Conservation (phyloP, 2,329 filamentous ascomycete species). For the Botrytis galanthina region DNA sequence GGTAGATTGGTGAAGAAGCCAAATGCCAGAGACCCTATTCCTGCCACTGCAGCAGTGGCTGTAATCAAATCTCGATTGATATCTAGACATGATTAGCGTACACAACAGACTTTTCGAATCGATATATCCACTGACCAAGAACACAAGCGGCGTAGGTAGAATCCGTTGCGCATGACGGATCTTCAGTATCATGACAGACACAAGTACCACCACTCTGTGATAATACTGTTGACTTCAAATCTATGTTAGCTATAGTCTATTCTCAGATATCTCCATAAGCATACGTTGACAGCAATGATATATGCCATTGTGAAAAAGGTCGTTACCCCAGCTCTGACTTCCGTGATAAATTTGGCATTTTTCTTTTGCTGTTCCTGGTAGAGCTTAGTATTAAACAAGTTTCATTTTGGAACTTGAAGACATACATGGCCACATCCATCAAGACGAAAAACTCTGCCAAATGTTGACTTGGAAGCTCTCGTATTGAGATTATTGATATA, state of each 20-base stretch:
- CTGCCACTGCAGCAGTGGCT: slow-evolving; percentile 76
- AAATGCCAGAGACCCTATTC: slow-evolving; percentile 72
- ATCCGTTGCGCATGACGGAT: slow-evolving; percentile 34
- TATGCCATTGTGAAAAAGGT: slow-evolving; percentile 83
- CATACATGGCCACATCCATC: slow-evolving; percentile 67
- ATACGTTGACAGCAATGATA: slow-evolving; percentile 72
- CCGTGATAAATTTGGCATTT: slow-evolving; percentile 69
- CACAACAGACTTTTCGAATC: no score
- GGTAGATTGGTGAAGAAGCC: slow-evolving; percentile 80
- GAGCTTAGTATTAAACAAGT: not conserved
- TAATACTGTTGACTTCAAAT: slow-evolving; percentile 65
- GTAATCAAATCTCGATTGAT: slow-evolving; percentile 66
- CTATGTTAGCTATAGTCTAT: slow-evolving; percentile 18
- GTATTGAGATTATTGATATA: slow-evolving; percentile 37
- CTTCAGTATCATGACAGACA: slow-evolving; percentile 48
- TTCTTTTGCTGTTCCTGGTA: slow-evolving; percentile 63
- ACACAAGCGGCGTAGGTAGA: slow-evolving; percentile 45
- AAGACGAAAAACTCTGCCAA: slow-evolving; percentile 64
- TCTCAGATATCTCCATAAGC: slow-evolving; percentile 25
- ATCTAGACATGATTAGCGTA: not conserved
- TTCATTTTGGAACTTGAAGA: not conserved
- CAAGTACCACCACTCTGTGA: slow-evolving; percentile 77
- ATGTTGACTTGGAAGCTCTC: slow-evolving; percentile 43
- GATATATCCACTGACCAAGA: slow-evolving; percentile 33
- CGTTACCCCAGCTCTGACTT: slow-evolving; percentile 75